Evolutionary conservation across 768 basidiomycete species (phyloP).

Genomic region (Suillus bovinus): DNA sequence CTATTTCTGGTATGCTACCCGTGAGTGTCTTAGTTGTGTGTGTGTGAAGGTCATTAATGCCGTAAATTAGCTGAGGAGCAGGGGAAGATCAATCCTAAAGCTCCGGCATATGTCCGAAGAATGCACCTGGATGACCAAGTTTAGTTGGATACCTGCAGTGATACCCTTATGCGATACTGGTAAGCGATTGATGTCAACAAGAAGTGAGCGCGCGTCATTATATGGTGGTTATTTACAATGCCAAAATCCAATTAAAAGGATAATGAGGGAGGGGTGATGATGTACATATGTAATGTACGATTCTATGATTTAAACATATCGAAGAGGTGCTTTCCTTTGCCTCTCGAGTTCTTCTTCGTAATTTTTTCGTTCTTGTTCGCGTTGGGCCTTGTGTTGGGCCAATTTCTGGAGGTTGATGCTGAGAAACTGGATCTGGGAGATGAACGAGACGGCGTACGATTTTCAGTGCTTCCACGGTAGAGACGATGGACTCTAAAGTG

Average conservation of each 20-base stretch:
- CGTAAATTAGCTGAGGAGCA: conserved; percentile 64
- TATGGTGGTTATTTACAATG: conserved; percentile 3
- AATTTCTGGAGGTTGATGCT: conserved; percentile 31
- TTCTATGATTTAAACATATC: conserved; percentile 27
- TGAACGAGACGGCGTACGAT: conserved; percentile 41
- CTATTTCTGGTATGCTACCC: conserved; percentile 86
- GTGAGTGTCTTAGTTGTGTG: conserved; percentile 44
- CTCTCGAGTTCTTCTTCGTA: conserved; percentile 51
- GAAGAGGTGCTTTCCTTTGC: conserved; percentile 38
- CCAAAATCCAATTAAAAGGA: conserved; percentile 30
- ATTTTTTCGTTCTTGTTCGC: conserved; percentile 40
- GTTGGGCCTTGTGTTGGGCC: conserved; percentile 26
- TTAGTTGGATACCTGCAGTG: conserved; percentile 18
- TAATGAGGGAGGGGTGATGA: conserved; percentile 20
- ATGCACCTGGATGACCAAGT: conserved; percentile 18
- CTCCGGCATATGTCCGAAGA: conserved; percentile 56
- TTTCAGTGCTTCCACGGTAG: conserved; percentile 59
- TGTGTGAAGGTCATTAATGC: conserved; percentile 10
- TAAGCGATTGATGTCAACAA: background rate
- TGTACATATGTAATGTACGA: conserved; percentile 18
- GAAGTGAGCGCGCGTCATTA: background rate
- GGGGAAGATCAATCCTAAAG: conserved; percentile 58
- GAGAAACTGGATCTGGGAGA: background rate
- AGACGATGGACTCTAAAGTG: conserved; percentile 61
- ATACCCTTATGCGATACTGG: background rate